phyloP scores from a whole-genome alignment of 1,284 basidiomycete genomes.

The Taiwanofungus camphoratus region DNA sequence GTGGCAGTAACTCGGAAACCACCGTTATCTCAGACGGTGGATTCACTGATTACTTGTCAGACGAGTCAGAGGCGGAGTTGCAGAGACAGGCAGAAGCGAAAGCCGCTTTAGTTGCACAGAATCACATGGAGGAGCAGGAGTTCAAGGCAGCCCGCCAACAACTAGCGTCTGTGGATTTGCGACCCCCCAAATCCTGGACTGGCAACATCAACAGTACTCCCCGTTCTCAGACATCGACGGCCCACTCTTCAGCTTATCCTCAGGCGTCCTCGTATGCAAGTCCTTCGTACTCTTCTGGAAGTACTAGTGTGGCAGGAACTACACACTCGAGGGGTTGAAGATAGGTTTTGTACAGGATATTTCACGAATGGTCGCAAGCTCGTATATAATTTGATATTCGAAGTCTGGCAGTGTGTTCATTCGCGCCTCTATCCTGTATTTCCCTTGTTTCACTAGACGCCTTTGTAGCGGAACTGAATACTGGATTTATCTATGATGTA shows the following conservation, averaged over 20 bases:
- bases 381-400: neutral
- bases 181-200: constrained; percentile 70
- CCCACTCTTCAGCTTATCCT: constrained; percentile 13
- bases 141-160: constrained; percentile 73
- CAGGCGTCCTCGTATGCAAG: constrained; percentile 13
- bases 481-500: neutral
- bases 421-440: constrained; percentile 15
- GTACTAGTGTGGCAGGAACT: constrained; percentile 13
- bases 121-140: constrained; percentile 70
- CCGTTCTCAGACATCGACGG: constrained; percentile 21
- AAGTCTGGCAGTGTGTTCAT: constrained; percentile 10
- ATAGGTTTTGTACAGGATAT: neutral
- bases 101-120: constrained; percentile 70
- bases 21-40: constrained; percentile 77
- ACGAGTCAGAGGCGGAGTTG: constrained; percentile 77
- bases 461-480: constrained; percentile 14
- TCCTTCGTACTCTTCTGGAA: neutral
- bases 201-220: constrained; percentile 23
- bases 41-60: constrained; percentile 79
- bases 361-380: neutral
- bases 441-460: constrained; percentile 13
- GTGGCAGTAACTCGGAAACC: constrained; percentile 55
- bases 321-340: constrained; percentile 16
- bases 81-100: constrained; percentile 75
- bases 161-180: constrained; percentile 63